phyloP scores from a whole-genome alignment of 164 flowering plant genomes.

The Chimonanthus salicifolius region DNA sequence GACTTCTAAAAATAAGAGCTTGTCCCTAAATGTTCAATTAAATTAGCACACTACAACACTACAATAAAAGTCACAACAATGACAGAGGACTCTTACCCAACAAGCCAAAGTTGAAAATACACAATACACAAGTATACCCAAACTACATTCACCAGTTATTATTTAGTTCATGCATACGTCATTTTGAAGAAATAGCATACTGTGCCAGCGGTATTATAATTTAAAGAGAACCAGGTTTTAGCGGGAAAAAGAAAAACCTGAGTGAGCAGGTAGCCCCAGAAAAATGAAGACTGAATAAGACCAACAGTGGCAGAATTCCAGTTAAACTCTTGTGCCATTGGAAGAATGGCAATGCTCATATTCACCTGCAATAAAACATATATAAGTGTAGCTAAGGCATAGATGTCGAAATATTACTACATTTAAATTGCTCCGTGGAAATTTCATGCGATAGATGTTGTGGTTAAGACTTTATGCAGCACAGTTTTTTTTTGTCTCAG shows the following conservation, averaged over 20 bases:
- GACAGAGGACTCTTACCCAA: background rate
- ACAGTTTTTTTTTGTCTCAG: no score
- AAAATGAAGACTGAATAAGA: slow-evolving; percentile 94
- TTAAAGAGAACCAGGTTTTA: background rate
- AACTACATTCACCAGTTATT: background rate
- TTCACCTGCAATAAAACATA: slow-evolving; percentile 48
- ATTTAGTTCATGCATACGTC: background rate
- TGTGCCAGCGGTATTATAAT: background rate
- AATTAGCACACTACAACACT: no score
- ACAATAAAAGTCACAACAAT: no score
- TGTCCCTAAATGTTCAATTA: no score
- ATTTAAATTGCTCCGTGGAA: background rate
- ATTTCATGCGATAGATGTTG: background rate
- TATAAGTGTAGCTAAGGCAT: slow-evolving; percentile 4
- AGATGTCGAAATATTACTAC: background rate
- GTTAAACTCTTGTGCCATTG: slow-evolving; percentile 89
- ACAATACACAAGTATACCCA: background rate
- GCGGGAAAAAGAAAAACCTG: slow-evolving; percentile 46
- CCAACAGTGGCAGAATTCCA: slow-evolving; percentile 99
- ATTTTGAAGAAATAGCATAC: background rate
- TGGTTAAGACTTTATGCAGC: background rate
- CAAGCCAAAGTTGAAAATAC: background rate
- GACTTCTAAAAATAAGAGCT: no score
- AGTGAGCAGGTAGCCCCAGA: slow-evolving; percentile 95
- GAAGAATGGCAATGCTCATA: slow-evolving; percentile 96